Evolutionary conservation across 2,329 filamentous ascomycete species (phyloP).

Genomic region (Fusarium brachygibbosum): DNA sequence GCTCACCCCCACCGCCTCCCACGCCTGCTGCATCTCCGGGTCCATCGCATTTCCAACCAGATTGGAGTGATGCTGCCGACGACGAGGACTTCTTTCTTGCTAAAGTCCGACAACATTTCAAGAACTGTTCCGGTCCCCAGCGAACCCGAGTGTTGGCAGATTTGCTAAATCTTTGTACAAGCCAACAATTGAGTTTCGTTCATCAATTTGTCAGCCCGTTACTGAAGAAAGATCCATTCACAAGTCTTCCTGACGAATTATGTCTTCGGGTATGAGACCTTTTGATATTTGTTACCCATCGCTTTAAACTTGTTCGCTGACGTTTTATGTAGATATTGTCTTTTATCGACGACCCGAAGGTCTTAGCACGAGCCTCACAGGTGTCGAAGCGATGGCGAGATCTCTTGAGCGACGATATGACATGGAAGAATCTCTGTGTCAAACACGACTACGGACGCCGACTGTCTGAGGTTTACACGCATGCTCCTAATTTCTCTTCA

Average conservation of each 20-base stretch:
- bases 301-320: conserved; percentile 6
- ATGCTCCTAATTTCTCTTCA: conserved; percentile 49
- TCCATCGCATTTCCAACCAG: conserved; percentile 71
- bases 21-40: conserved; percentile 76
- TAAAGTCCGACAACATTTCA: conserved; percentile 84
- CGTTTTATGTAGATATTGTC: conserved; percentile 79
- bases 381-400: conserved; percentile 97
- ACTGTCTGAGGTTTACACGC: conserved; percentile 64
- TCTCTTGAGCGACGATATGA: conserved; percentile 94
- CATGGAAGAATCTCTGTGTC: conserved; percentile 97
- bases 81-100: conserved; percentile 87
- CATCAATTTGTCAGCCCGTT: conserved; percentile 95
- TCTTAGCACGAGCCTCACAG: conserved; percentile 91
- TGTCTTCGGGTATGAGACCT: conserved; percentile 82
- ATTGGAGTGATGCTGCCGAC: conserved; percentile 83
- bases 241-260: conserved; percentile 89
- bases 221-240: conserved; percentile 96
- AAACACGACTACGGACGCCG: conserved; percentile 87
- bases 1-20: conserved; percentile 73
- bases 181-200: conserved; percentile 94
- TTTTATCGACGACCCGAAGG: conserved; percentile 97
- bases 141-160: conserved; percentile 87
- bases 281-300: neutral
- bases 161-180: conserved; percentile 93
- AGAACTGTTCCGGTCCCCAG: conserved; percentile 79